phyloP scores from a whole-genome alignment of 1,284 basidiomycete species.

The Moesziomyces globuligerus region DNA sequence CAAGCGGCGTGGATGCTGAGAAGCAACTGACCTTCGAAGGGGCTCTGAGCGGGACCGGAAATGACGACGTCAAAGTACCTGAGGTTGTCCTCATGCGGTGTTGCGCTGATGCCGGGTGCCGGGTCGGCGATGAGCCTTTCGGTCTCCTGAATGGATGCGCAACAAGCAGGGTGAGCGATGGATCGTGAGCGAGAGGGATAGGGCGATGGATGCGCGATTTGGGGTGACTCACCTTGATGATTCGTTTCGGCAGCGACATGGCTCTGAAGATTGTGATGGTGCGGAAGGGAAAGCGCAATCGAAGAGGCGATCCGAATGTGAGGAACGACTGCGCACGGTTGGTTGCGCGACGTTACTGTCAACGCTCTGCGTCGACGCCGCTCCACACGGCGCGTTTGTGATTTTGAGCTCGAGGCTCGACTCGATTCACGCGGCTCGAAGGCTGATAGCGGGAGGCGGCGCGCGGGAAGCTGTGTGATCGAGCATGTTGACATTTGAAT shows the following conservation, averaged over 20 bases:
- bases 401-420: too few species aligned
- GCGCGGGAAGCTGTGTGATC: too few species aligned
- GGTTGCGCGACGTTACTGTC: too few species aligned
- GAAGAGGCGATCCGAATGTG: too few species aligned
- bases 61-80: constrained; percentile 99
- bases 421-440: too few species aligned
- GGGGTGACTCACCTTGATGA: constrained; percentile 61
- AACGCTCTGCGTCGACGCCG: too few species aligned
- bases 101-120: constrained; percentile 91
- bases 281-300: too few species aligned
- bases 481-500: too few species aligned
- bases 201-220: not conserved
- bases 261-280: not conserved
- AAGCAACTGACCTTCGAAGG: constrained; percentile 75
- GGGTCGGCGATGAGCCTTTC: constrained; percentile 94
- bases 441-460: too few species aligned
- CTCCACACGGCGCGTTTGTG: too few species aligned
- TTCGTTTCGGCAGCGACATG: constrained; percentile 67
- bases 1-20: not conserved
- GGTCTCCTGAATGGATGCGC: constrained; percentile 80
- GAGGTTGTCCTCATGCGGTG: constrained; percentile 95
- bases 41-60: constrained; percentile 89
- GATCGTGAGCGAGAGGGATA: not conserved
- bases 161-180: not conserved
- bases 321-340: too few species aligned